Evolutionary conservation across 192 early-diverging fungal species (phyloP).

Genomic region (Backusella australiensis): DNA sequence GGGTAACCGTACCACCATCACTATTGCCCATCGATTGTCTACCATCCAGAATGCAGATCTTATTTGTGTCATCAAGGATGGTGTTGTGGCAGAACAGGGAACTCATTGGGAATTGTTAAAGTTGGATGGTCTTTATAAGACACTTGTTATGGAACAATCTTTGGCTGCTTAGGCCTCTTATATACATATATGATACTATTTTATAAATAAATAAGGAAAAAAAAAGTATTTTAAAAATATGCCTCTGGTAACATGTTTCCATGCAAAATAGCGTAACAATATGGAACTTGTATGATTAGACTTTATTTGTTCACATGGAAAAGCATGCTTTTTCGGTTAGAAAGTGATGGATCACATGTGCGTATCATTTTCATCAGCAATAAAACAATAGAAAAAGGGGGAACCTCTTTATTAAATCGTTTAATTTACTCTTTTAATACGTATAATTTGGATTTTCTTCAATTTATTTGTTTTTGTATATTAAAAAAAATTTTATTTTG

Average conservation of each 20-base stretch:
- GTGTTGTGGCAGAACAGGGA: slow-evolving; percentile 66
- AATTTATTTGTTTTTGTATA: neutral
- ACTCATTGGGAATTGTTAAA: slow-evolving; percentile 73
- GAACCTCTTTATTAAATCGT: too few relatives aligned
- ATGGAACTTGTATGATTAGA: neutral
- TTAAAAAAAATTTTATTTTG: neutral
- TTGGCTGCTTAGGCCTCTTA: slow-evolving; percentile 39
- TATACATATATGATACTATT: slow-evolving; percentile 1
- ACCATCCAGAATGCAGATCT: slow-evolving; percentile 76
- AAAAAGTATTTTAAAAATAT: too few relatives aligned
- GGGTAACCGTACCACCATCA: slow-evolving; percentile 61
- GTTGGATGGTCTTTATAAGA: slow-evolving; percentile 51
- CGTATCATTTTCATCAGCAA: neutral
- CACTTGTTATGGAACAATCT: slow-evolving; percentile 63
- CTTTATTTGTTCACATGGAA: neutral
- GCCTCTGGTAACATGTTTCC: too few relatives aligned
- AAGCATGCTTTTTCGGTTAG: neutral
- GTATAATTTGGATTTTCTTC: too few relatives aligned
- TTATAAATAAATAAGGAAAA: neutral
- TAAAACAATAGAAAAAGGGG: too few relatives aligned
- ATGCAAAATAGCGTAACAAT: neutral
- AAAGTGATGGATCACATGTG: neutral
- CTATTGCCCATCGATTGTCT: slow-evolving; percentile 71
- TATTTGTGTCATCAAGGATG: slow-evolving; percentile 82
- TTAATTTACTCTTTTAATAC: too few relatives aligned